Percentiles rank a stretch among this genome's conserved stretches.
These are phyloP conservation scores for Rhynchosporium agropyri DNA, from an alignment of 2,329 filamentous ascomycete species.

Conservation along the genomic window DNA sequence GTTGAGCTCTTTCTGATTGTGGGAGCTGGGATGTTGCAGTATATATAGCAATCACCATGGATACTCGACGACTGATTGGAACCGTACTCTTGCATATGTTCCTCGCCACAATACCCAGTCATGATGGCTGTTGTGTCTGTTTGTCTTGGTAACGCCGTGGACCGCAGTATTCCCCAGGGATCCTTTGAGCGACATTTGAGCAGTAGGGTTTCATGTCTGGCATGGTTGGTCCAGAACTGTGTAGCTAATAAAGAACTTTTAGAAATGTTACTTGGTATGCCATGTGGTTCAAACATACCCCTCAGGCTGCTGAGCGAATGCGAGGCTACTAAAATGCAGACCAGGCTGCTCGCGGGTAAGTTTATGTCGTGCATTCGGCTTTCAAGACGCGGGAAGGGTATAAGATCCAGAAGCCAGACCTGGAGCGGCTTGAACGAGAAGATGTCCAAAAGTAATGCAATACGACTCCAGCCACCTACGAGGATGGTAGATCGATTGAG, in stretches of 20 bases:
- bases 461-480: neutral
- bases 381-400: too few species aligned
- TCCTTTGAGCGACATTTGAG: neutral
- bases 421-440: neutral
- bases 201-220: neutral
- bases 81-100: neutral
- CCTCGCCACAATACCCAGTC: neutral
- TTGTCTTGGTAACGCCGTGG: neutral
- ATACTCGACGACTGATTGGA: neutral
- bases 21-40: neutral
- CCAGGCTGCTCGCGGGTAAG: too few species aligned
- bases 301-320: too few species aligned
- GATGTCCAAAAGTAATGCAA: neutral
- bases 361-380: too few species aligned
- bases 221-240: neutral
- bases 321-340: too few species aligned
- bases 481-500: neutral
- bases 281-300: too few species aligned
- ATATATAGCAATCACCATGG: slow-evolving; percentile 1
- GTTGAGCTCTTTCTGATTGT: neutral
- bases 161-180: neutral
- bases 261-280: too few species aligned
- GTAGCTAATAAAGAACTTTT: too few species aligned
- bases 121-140: neutral
- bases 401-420: too few species aligned